Evolutionary conservation across 306 rosid species (phyloP).

Genomic region (Psophocarpus tetragonolobus): DNA sequence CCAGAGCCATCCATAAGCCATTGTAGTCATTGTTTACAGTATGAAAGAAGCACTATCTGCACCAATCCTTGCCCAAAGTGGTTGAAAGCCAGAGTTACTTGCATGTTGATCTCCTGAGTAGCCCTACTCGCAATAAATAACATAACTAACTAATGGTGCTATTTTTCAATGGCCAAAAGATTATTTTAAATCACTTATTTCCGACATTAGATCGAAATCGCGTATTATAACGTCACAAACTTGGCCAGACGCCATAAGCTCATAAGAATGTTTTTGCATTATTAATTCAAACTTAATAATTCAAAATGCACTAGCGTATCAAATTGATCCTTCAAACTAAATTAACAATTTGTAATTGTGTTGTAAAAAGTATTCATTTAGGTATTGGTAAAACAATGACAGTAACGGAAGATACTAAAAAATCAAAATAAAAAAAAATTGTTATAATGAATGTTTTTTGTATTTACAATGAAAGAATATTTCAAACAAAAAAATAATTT

Average conservation of each 20-base stretch:
- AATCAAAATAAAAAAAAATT: background rate
- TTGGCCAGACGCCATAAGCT: background rate
- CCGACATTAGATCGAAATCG: background rate
- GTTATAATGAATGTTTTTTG: background rate
- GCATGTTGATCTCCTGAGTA: too few relatives aligned
- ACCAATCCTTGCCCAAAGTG: too few relatives aligned
- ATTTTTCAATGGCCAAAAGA: too few relatives aligned
- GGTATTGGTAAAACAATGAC: background rate
- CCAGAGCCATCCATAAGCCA: too few relatives aligned
- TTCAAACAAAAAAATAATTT: background rate
- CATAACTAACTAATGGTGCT: too few relatives aligned
- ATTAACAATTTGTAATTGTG: background rate
- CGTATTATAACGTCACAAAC: background rate
- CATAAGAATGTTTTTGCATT: background rate
- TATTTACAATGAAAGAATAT: background rate
- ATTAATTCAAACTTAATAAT: background rate
- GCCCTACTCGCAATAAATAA: too few relatives aligned
- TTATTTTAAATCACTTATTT: constrained; percentile 11
- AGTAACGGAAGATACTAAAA: background rate
- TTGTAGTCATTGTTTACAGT: too few relatives aligned
- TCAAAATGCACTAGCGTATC: background rate
- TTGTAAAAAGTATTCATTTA: background rate
- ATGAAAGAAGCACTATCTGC: too few relatives aligned
- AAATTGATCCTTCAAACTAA: background rate
- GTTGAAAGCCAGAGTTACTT: too few relatives aligned